Evolutionary conservation across 1,284 basidiomycete genomes (phyloP), one percentile per base, ranked within the genome.

Genomic region (Trametes sp.): DNA sequence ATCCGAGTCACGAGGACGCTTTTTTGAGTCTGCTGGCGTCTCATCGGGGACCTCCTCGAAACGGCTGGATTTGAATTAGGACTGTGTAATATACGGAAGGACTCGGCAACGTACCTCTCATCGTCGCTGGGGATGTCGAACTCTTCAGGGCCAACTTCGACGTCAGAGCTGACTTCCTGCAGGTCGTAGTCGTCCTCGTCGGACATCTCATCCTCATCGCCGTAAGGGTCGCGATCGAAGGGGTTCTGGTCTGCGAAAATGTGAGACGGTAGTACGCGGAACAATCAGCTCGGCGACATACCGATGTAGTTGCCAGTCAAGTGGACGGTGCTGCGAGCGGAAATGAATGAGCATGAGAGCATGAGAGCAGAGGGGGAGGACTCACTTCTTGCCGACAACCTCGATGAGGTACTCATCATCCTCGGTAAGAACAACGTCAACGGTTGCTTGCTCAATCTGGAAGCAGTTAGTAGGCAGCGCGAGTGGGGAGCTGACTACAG

Each of bases 291-390:
- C 13, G 14, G 49, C 2, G 38, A 64, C 79, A 57, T 77, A 93
- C 87, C 86, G 71, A 97, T 88, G 81, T 95, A 97, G 81, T 98
- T 96, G 64, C 96, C 96, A 66, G 92, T 87, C 60, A 98, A 79
- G 78, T 96, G 90, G 64, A 98, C 84, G 55, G 89, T 81, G 78
- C 94, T 95, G 16, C 42, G 36, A 42, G 36, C 9, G 58, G 8
- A 48, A 55, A 57, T 57, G 1, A 13, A 13, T 45, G 21, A 24
- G 21, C 10, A 45, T 8, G n/a, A 21, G 42, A 21, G 21, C 31
- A 33, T 33, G n/a, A n/a, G n/a, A n/a, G n/a, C n/a, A n/a, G n/a
- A n/a, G 59, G 56, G 26, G 49, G 24, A 58, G 49, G 21, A 70
- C 82, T 67, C 67, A 93, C 94, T 98, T 97, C 78, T 94, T 90